Evolutionary conservation across 306 rosid species (phyloP), one percentile per base, ranked within the genome.

Genomic region (Ormosia semicastrata): DNA sequence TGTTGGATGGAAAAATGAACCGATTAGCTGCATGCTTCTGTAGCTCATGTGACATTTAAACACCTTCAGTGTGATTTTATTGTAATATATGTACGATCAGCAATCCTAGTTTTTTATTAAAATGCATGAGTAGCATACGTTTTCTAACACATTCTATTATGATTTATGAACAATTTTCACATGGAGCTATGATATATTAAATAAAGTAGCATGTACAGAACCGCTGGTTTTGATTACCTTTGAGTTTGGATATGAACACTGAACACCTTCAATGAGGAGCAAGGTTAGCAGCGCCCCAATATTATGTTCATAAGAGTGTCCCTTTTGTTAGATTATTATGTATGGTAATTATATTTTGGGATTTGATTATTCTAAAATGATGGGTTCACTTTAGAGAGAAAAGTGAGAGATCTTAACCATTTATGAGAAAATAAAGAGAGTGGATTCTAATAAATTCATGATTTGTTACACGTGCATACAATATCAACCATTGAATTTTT

Each of bases 1-100:
- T 36, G 33, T 59, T 78, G 71, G 54, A 40, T 59, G 67, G 57
- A 54, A 58, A 62, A 82, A 39, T 29, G 71, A 79, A 46, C 69
- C 39, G 58, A 44, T 64, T 62, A 75, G 71, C 81, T 75, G 66
- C 46, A 66, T 67, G 75, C 64, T 73, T 66, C 41, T 80, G 71
- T 46, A 66, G 76, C 63, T 68, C 49, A 17, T 79, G 74, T 76
- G 75, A 53, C 69, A 53, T 62, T 34, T 5, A 46, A 65, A 49
- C 41, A 30, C 64, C 46, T 41, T 32, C 41, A 40, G 29, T 72
- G 78, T 76, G 77, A 74, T 52, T 52, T 33, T 46, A 33, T 58
- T 62, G 77, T 39, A 73, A 41, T 40, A 72, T 62, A 44, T 39
- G 30, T 33, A 59, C 54, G 62, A 59, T 46, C 70, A 4, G 44